These are phyloP conservation scores for Phaeomoniella chlamydospora DNA, from an alignment of 2,329 filamentous ascomycete genomes.

Conservation along the genomic window DNA sequence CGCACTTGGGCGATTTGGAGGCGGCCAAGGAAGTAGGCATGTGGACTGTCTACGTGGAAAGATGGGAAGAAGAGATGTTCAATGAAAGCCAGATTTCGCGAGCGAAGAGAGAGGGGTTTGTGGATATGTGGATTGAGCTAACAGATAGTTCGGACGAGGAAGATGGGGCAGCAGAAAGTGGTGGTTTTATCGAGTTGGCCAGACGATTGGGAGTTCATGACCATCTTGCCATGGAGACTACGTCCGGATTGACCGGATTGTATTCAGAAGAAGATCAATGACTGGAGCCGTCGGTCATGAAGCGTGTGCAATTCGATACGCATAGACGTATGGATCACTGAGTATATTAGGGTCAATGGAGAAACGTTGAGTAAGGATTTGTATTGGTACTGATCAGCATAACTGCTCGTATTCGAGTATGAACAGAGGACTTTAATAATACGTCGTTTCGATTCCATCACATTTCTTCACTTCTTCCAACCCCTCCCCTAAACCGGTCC, in stretches of 20 bases:
- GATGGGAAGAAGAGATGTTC: conserved; percentile 52
- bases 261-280: not conserved
- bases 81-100: conserved; percentile 33
- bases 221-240: not conserved
- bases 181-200: conserved; percentile 39
- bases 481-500: too few relatives aligned
- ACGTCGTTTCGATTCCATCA: too few relatives aligned
- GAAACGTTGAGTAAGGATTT: too few relatives aligned
- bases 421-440: too few relatives aligned
- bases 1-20: conserved; percentile 55
- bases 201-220: conserved; percentile 27
- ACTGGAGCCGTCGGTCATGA: too few relatives aligned
- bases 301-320: too few relatives aligned
- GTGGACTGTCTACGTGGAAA: conserved; percentile 60
- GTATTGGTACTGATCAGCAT: too few relatives aligned
- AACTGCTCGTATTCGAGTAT: too few relatives aligned
- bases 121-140: conserved; percentile 48
- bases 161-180: conserved; percentile 23
- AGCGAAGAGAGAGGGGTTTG: conserved; percentile 41
- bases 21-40: conserved; percentile 52
- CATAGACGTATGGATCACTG: too few relatives aligned
- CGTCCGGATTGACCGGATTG: not conserved
- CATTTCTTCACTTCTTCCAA: too few relatives aligned
- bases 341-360: too few relatives aligned
- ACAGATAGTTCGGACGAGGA: conserved; percentile 16